phyloP scores from a whole-genome alignment of 352 stramenopile genomes.

The Phytophthora sansomeana region DNA sequence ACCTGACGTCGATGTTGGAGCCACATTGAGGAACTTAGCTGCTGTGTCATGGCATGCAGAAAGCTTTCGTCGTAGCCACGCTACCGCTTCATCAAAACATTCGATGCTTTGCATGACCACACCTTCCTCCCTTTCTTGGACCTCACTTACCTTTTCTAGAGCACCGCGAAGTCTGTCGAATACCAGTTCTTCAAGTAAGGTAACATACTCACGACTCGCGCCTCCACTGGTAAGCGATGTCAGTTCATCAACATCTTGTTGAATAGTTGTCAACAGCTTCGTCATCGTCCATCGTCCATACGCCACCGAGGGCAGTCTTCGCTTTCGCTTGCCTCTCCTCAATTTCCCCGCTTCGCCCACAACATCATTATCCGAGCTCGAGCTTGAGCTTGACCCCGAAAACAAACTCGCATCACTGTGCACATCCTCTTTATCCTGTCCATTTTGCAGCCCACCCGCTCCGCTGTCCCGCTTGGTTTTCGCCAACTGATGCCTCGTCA shows the following conservation, averaged over 20 bases:
- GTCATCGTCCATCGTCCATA: conserved; percentile 63
- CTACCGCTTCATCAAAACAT: conserved; percentile 47
- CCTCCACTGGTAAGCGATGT: conserved; percentile 25
- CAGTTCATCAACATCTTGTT: conserved; percentile 35
- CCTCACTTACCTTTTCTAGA: conserved; percentile 14
- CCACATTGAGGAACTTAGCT: conserved; percentile 27
- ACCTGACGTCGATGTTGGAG: not conserved
- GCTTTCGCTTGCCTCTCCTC: conserved; percentile 19
- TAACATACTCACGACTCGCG: conserved; percentile 33
- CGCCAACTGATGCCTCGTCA: conserved; percentile 28
- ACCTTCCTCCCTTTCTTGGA: conserved; percentile 27
- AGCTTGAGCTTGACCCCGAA: conserved; percentile 24
- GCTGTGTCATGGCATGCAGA: conserved; percentile 27
- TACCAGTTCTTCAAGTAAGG: conserved; percentile 45
- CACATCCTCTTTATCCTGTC: not conserved
- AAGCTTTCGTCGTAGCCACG: conserved; percentile 61
- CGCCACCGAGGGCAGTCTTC: conserved; percentile 11
- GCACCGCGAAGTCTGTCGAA: conserved; percentile 30
- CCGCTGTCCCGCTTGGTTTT: conserved; percentile 5
- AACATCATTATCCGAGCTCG: conserved; percentile 13
- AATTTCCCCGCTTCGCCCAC: conserved; percentile 6
- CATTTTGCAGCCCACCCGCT: not conserved
- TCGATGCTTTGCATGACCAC: conserved; percentile 39
- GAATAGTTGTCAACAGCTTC: conserved; percentile 49
- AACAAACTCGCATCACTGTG: conserved; percentile 16